Conservation (phyloP, 2,329 filamentous ascomycete species). For the Sarocladium brachiariae region DNA sequence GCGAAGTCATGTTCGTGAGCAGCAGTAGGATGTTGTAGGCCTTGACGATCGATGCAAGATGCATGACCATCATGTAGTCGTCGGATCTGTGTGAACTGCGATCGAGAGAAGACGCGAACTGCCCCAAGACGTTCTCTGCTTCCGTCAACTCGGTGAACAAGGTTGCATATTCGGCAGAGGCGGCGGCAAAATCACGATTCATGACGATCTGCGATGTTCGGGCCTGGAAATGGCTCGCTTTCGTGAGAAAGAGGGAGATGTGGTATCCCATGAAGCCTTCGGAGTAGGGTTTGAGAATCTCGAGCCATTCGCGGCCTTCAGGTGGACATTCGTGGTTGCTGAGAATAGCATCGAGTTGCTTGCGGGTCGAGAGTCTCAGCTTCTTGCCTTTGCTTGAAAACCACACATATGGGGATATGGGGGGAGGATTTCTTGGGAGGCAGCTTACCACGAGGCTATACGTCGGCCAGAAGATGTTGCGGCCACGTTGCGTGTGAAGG, state of each 20-base stretch:
- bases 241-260: slow-evolving; percentile 23
- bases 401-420: too few species aligned
- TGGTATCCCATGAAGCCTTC: slow-evolving; percentile 14
- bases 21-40: slow-evolving; percentile 25
- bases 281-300: slow-evolving; percentile 20
- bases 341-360: slow-evolving; percentile 32
- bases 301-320: slow-evolving; percentile 29
- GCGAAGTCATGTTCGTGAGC: slow-evolving; percentile 28
- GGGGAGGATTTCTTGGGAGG: too few species aligned
- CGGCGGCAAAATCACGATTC: slow-evolving; percentile 20
- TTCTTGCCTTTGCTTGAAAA: background rate
- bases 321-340: slow-evolving; percentile 26
- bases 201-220: slow-evolving; percentile 21
- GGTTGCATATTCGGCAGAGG: slow-evolving; percentile 20
- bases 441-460: slow-evolving; percentile 30
- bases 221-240: slow-evolving; percentile 21
- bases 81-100: background rate
- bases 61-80: background rate
- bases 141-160: slow-evolving; percentile 19
- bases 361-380: background rate
- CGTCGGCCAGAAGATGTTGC: slow-evolving; percentile 30
- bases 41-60: slow-evolving; percentile 25
- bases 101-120: slow-evolving; percentile 13
- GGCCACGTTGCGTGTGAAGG: slow-evolving; percentile 19
- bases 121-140: slow-evolving; percentile 18